Evolutionary conservation across 345 rosid genomes (phyloP), one percentile per base, ranked within the genome.

Genomic region (Aquilaria sinensis): DNA sequence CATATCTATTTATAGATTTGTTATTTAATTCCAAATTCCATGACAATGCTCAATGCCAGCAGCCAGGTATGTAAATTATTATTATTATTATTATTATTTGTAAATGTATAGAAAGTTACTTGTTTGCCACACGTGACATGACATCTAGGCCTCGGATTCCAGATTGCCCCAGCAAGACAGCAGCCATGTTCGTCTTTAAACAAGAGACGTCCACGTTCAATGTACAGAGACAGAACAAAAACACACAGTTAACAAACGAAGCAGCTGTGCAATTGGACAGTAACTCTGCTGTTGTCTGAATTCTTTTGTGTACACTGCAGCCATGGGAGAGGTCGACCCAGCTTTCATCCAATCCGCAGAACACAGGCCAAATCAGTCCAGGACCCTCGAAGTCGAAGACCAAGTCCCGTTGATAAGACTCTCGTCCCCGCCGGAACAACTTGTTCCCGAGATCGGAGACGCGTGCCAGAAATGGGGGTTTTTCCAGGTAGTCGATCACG

Each of bases 381-480:
- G 53, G 47, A 54, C 62, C 11, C 31, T 48, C n/a, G 72, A 69
- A 62, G 67, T 75, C 3, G 73, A 79, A 16, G 82, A 68, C 5
- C 5, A 32, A 81, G 84, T 67, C 85, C 84, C 0, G 49, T 85
- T 6, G 77, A 84, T 63, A 77, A 81, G 61, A 81, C 85, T 58
- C 71, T 81, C 0, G 47, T 57, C 33, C 62, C 74, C 1, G 30
- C 67, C 46, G 58, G 51, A 74, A 23, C 62, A 64, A 7, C 65
- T 80, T 23, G 74, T 78, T 31, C 56, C 69, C 0, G 74, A 84
- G 62, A 76, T 84, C 2, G 71, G 84, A 12, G 56, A 75, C 8
- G 86, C 90, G 0, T 84, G 88, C 79, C 70, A 62, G 63, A 70
- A 68, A 0, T 84, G 89, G 93, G 88, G 90, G 0, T 87, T 82